Conservation (phyloP, 768 basidiomycete genomes). For the Ramaria sp. region DNA sequence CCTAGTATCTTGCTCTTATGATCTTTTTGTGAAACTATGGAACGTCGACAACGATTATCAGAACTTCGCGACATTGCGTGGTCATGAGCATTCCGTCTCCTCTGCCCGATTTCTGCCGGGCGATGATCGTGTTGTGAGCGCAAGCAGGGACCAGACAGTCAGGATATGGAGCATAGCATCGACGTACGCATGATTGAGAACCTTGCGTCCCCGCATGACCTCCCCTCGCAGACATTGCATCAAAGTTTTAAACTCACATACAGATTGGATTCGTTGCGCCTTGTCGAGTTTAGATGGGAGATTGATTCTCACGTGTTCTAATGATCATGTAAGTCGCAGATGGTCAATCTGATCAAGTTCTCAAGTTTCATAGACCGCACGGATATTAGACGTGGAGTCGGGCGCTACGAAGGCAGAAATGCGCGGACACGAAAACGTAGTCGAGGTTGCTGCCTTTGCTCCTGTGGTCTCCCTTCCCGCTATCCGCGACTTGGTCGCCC, state of each 20-base stretch:
- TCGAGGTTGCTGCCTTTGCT: slow-evolving; percentile 75
- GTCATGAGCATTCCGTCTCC: slow-evolving; percentile 88
- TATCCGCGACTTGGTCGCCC: slow-evolving; percentile 32
- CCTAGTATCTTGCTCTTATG: slow-evolving; percentile 71
- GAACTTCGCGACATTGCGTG: slow-evolving; percentile 76
- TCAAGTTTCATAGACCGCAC: slow-evolving; percentile 46
- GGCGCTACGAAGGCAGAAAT: slow-evolving; percentile 76
- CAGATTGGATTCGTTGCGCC: slow-evolving; percentile 75
- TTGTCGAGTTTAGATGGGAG: slow-evolving; percentile 62
- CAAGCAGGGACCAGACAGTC: slow-evolving; percentile 81
- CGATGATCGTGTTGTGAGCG: slow-evolving; percentile 75
- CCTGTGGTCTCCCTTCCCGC: slow-evolving; percentile 63
- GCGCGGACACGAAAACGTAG: slow-evolving; percentile 79
- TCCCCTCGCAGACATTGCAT: slow-evolving; percentile 49
- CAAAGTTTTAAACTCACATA: slow-evolving; percentile 66
- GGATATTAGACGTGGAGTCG: slow-evolving; percentile 61
- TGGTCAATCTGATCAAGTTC: not conserved
- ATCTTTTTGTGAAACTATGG: slow-evolving; percentile 90
- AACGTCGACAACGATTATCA: slow-evolving; percentile 85
- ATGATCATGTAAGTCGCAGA: slow-evolving; percentile 60
- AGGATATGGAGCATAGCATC: slow-evolving; percentile 80
- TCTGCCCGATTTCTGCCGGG: slow-evolving; percentile 77
- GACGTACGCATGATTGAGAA: slow-evolving; percentile 41
- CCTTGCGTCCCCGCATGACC: not conserved
- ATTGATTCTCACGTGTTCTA: slow-evolving; percentile 70